Base-by-base conservation (phyloP, 371 early-diverging fungal species). In the Mucor irregularis region DNA sequence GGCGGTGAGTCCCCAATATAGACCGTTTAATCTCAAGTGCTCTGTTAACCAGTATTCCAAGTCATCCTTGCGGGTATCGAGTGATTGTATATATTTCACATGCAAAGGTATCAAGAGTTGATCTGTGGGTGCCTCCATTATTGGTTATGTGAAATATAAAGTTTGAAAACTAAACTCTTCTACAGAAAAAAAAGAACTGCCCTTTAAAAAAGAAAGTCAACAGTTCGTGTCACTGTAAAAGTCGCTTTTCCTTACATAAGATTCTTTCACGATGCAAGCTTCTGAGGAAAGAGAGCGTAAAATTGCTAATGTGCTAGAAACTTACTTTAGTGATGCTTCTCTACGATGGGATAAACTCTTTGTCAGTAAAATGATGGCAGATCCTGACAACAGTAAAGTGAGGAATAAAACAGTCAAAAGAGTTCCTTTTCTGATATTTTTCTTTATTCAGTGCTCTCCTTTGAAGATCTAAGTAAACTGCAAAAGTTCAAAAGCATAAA, bases 1-100 rank as follows among this genome's bases (percentile, higher is more conserved):
- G 0, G 95, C 89, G 0, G 94, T 95, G 0, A 94, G 61, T 0
- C 93, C 96, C 99, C 99, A 97, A 71, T 97, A 97, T 11, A 97
- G 77, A 21, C 95, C 96, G 52, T 89, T 95, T 17, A 98, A 66
- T 2, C 95, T 86, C 19, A 98, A 73, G 56, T 97, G 97, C 58
- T 93, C 96, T 0, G 93, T 86, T 43, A 93, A 64, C 94, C 94
- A 93, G 71, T 96, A 98, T 58, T 96, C 95, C 4, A 98, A 79
- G 40, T 85, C 87, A 48, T 94, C 90, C 53, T 91, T 86, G 68
- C 86, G 54, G 33, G 82, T 85, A 76, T 93, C 90, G 5, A 94
- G 76, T 5, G 78, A 80, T 47, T 88, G 76, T 29, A 94, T 90
- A 63, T 87, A 94, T 68, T 87, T 81, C 35, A 93, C 88, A 59